These are phyloP conservation scores for Schwanniomyces etchellsii DNA, from an alignment of 1,139 yeast species.

Conservation along the genomic window DNA sequence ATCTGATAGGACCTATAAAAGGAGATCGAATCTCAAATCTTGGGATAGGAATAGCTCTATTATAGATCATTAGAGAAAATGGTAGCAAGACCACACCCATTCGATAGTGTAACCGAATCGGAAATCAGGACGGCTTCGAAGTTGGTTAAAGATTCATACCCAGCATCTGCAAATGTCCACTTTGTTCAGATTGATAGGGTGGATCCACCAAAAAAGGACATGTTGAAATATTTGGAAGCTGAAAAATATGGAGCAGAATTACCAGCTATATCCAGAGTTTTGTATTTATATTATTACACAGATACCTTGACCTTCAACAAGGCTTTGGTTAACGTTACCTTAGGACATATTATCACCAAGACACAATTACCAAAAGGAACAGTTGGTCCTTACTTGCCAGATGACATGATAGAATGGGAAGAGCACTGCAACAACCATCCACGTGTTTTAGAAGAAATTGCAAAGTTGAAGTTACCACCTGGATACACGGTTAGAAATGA, in stretches of 20 bases:
- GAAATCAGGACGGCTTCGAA: constrained; percentile 64
- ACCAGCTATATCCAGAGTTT: constrained; percentile 59
- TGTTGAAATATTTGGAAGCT: constrained; percentile 65
- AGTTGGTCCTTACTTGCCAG: constrained; percentile 72
- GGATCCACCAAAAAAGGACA: constrained; percentile 78
- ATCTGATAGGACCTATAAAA: no score
- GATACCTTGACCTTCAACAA: constrained; percentile 57
- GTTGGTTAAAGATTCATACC: constrained; percentile 54
- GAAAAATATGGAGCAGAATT: constrained; percentile 56
- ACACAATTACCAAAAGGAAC: constrained; percentile 54
- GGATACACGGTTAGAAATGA: constrained; percentile 58
- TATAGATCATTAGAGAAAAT: background rate
- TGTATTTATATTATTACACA: constrained; percentile 63
- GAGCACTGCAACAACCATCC: constrained; percentile 50
- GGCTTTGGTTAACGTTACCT: constrained; percentile 64
- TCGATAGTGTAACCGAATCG: constrained; percentile 61
- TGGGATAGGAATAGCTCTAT: no score
- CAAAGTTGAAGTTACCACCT: constrained; percentile 55
- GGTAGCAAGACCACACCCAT: constrained; percentile 41
- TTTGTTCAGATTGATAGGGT: constrained; percentile 67
- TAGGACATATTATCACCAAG: constrained; percentile 59
- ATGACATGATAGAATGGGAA: constrained; percentile 59
- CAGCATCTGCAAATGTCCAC: constrained; percentile 48
- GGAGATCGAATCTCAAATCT: no score
- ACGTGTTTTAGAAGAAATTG: constrained; percentile 53